These are phyloP conservation scores for Thuja plicata DNA, from an alignment of 83 land plant species.

Conservation along the genomic window DNA sequence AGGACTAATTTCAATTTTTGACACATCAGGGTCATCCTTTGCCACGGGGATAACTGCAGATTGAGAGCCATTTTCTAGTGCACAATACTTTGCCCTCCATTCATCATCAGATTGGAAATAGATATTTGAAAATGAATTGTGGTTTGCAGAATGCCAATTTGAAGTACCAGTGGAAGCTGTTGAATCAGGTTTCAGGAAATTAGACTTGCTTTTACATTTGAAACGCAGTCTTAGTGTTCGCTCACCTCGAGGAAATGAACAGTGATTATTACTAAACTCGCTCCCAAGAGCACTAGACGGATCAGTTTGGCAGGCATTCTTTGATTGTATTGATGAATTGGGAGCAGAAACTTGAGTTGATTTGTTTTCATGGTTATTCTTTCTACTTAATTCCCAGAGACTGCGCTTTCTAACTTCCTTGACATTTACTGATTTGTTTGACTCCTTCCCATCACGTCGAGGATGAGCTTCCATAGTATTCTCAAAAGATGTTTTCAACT, in stretches of 20 bases:
- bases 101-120: background rate
- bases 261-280: constrained; percentile 4
- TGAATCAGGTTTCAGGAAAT: constrained; percentile 5
- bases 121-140: background rate
- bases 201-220: background rate
- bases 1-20: background rate
- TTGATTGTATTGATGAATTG: background rate
- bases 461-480: background rate
- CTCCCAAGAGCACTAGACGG: background rate
- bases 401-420: constrained; percentile 49
- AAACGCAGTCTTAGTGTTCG: constrained; percentile 9
- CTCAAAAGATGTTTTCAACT: background rate
- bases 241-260: constrained; percentile 7
- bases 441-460: background rate
- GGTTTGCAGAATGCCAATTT: constrained; percentile 1
- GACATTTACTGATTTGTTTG: background rate
- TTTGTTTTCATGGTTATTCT: constrained; percentile 11
- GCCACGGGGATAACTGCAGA: background rate
- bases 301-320: background rate
- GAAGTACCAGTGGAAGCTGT: background rate
- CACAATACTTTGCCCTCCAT: background rate
- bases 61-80: background rate
- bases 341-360: background rate
- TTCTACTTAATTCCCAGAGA: constrained; percentile 29
- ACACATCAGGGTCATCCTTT: background rate